Percentiles rank a stretch among this genome's conserved stretches.
These are phyloP conservation scores for Bodo saltans DNA, from an alignment of 78 protist species.

Conservation along the genomic window DNA sequence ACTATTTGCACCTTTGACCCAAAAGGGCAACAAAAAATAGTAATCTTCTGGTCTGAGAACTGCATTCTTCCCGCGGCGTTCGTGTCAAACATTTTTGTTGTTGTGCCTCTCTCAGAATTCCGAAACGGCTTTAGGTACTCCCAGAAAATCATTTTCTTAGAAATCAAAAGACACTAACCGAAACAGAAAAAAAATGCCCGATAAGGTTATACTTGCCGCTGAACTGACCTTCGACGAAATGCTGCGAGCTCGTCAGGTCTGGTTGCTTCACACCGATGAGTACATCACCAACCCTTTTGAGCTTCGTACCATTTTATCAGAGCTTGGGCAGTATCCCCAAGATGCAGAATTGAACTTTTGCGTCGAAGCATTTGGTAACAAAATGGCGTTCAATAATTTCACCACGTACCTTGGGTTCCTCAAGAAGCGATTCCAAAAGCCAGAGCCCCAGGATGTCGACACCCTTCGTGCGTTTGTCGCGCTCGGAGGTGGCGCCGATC, in stretches of 20 bases:
- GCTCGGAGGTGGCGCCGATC: conserved; percentile 30
- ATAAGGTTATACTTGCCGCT: too few relatives aligned
- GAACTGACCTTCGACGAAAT: background rate
- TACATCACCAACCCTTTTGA: background rate
- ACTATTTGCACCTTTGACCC: too few relatives aligned
- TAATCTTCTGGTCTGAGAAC: too few relatives aligned
- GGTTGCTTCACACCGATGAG: background rate
- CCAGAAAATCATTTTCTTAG: too few relatives aligned
- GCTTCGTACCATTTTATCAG: background rate
- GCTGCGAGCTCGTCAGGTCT: background rate
- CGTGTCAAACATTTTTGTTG: too few relatives aligned
- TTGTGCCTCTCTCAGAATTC: too few relatives aligned
- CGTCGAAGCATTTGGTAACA: background rate
- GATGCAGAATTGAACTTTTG: background rate
- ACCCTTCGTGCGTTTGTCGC: conserved; percentile 38
- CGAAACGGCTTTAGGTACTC: too few relatives aligned
- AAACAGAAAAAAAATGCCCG: too few relatives aligned
- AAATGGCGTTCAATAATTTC: background rate
- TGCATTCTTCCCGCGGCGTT: too few relatives aligned
- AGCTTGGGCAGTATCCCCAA: background rate
- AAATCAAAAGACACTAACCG: too few relatives aligned
- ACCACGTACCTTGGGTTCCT: background rate
- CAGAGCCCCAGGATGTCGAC: conserved; percentile 6
- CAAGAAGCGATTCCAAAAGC: background rate
- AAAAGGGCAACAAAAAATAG: too few relatives aligned